Base-by-base conservation (phyloP, 2,329 filamentous ascomycete species). In the Colletotrichum sp. region DNA sequence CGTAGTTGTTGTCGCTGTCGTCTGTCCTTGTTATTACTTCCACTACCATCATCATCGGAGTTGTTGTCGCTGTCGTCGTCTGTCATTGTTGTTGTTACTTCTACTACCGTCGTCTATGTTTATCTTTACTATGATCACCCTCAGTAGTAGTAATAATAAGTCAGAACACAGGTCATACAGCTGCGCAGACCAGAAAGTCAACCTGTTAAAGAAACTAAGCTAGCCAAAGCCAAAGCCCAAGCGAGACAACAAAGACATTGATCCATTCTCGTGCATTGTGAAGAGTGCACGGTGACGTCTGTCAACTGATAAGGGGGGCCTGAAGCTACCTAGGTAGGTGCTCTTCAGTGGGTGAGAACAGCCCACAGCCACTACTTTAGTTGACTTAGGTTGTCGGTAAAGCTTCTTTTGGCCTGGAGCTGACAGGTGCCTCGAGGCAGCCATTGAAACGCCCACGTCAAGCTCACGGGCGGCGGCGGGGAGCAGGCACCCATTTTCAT, bases 211-310 rank as follows among this genome's bases (percentile, higher is more conserved):
- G 28, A 67, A 34, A 52, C 52, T 18, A 68, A 73, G 55, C 9
- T 36, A 74, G 63, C 63, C 26, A 74, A 64, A 75, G 61, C 71
- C 30, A 7, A 34, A 71, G 21, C 13, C 10, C 52, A 64, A 43
- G 61, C 21, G 34, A 64, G 61, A 64, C 32, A 59, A 63, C 52
- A 59, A 63, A 68, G 55, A 32, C 63, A 28, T 72, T 48, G 55
- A 64, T 39, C 32, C 18, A 64, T 39, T 26, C 18, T 48, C 14
- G n/a, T 24, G 34, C 34, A 60, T 61, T 39, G 43, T 60, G 14
- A 34, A 59, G 18, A 39, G 68, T 73, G 70, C 57, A 48, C n/a
- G n/a, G 70, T 74, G 73, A 61, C 43, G 26, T 70, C 21, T 68
- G 24, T 32, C 55, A 60, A 65, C 39, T 28, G 39, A 57, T 14